Percentiles rank a stretch among this genome's conserved stretches.
These are phyloP conservation scores for Phytophthora pini DNA, from an alignment of 352 stramenopile genomes.

Conservation along the genomic window DNA sequence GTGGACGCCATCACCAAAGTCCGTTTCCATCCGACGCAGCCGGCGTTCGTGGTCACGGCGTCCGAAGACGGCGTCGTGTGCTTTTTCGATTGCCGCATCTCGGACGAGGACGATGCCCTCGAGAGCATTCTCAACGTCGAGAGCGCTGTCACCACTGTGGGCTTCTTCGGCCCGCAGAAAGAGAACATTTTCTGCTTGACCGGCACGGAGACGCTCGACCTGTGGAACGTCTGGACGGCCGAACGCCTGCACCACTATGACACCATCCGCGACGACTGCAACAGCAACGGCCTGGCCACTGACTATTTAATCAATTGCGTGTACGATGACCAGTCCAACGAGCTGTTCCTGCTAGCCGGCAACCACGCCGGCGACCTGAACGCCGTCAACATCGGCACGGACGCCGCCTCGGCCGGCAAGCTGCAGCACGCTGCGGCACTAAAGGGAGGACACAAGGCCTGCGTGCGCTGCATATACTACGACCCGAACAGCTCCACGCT, in stretches of 20 bases:
- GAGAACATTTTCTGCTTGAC: conserved; percentile 90
- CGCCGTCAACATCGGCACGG: conserved; percentile 64
- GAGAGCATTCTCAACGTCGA: conserved; percentile 92
- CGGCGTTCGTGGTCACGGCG: conserved; percentile 84
- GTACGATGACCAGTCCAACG: conserved; percentile 72
- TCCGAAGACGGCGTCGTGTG: conserved; percentile 93
- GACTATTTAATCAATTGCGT: conserved; percentile 91
- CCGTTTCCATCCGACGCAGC: conserved; percentile 83
- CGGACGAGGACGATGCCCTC: conserved; percentile 88
- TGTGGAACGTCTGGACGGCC: conserved; percentile 91
- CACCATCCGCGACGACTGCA: conserved; percentile 79
- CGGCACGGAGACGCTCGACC: conserved; percentile 87
- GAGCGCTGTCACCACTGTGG: conserved; percentile 86
- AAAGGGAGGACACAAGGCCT: conserved; percentile 83
- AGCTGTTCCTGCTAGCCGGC: conserved; percentile 81
- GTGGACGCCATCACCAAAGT: conserved; percentile 90
- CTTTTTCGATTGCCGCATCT: conserved; percentile 87
- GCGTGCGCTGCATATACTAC: conserved; percentile 84
- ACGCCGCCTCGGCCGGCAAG: conserved; percentile 47
- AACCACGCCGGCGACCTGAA: conserved; percentile 84
- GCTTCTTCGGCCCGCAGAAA: conserved; percentile 84
- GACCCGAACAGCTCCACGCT: conserved; percentile 53
- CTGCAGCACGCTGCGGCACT: conserved; percentile 61
- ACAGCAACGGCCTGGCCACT: conserved; percentile 60
- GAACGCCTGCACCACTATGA: conserved; percentile 84